Conservation (phyloP, 2,329 filamentous ascomycete species). For the Anthostomella pinea region DNA sequence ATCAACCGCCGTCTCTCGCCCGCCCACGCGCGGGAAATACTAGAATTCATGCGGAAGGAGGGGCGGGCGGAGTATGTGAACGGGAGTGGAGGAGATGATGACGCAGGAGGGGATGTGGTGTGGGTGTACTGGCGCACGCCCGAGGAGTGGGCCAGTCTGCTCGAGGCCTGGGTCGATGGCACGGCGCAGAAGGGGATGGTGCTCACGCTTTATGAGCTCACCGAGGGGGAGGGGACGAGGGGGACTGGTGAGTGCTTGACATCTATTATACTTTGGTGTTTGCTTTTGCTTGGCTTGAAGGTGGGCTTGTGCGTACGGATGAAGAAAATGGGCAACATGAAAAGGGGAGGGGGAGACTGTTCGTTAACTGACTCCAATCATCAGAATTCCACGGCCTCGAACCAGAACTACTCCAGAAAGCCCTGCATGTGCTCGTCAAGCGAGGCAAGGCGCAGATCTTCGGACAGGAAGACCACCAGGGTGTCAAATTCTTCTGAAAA, state of each 20-base stretch:
- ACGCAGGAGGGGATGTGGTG: constrained; percentile 50
- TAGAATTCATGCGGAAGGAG: constrained; percentile 58
- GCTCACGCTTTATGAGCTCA: constrained; percentile 87
- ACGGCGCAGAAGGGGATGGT: constrained; percentile 88
- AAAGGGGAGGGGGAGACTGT: neutral
- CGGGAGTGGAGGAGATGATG: constrained; percentile 8
- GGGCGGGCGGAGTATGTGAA: constrained; percentile 65
- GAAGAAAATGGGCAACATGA: neutral
- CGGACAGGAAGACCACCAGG: constrained; percentile 80
- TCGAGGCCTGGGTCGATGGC: constrained; percentile 80
- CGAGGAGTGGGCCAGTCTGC: constrained; percentile 82
- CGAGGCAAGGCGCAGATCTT: constrained; percentile 91
- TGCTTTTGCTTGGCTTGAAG: neutral
- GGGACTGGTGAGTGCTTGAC: constrained; percentile 65
- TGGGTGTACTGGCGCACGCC: constrained; percentile 84
- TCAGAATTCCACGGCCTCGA: constrained; percentile 88
- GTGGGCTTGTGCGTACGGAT: neutral
- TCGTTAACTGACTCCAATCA: constrained; percentile 2
- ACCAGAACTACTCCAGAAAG: constrained; percentile 72
- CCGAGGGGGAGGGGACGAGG: constrained; percentile 76
- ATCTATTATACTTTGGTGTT: constrained; percentile 1
- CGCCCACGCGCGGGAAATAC: constrained; percentile 54
- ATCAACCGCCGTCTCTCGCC: constrained; percentile 50
- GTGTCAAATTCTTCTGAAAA: constrained; percentile 91
- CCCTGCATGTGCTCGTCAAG: constrained; percentile 79